phyloP scores from a whole-genome alignment of 2,329 filamentous ascomycete genomes.

The Diaporthe vexans region DNA sequence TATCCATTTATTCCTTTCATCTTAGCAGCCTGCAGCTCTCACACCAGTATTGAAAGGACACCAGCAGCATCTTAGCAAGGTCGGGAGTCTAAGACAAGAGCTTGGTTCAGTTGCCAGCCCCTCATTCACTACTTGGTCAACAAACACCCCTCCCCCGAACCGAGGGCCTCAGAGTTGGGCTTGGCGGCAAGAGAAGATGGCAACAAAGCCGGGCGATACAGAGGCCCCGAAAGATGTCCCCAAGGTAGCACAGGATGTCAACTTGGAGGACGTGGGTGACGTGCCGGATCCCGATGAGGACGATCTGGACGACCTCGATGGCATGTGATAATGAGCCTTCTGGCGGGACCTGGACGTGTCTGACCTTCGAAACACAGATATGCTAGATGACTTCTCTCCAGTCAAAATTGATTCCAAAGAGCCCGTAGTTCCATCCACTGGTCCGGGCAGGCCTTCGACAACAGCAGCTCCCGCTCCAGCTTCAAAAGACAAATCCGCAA shows the following conservation, averaged over 20 bases:
- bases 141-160: neutral
- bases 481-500: conserved; percentile 46
- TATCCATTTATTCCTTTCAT: neutral
- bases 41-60: neutral
- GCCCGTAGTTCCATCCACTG: conserved; percentile 46
- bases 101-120: conserved; percentile 18
- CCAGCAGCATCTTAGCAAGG: neutral
- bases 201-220: conserved; percentile 41
- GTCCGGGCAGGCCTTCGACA: conserved; percentile 45
- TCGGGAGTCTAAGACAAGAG: neutral
- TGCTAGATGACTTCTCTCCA: conserved; percentile 90
- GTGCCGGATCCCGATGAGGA: conserved; percentile 93
- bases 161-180: neutral
- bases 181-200: conserved; percentile 41
- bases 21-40: neutral
- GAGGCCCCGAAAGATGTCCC: conserved; percentile 42
- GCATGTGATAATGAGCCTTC: conserved; percentile 59
- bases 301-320: conserved; percentile 91
- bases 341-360: conserved; percentile 19
- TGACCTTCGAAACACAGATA: conserved; percentile 69
- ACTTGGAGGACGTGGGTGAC: conserved; percentile 60
- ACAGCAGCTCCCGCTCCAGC: conserved; percentile 45
- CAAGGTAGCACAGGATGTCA: conserved; percentile 46
- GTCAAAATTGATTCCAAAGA: conserved; percentile 68
- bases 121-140: conserved; percentile 14